Evolutionary conservation across 2,329 filamentous ascomycete genomes (phyloP).

Genomic region (Cordyceps sp.): DNA sequence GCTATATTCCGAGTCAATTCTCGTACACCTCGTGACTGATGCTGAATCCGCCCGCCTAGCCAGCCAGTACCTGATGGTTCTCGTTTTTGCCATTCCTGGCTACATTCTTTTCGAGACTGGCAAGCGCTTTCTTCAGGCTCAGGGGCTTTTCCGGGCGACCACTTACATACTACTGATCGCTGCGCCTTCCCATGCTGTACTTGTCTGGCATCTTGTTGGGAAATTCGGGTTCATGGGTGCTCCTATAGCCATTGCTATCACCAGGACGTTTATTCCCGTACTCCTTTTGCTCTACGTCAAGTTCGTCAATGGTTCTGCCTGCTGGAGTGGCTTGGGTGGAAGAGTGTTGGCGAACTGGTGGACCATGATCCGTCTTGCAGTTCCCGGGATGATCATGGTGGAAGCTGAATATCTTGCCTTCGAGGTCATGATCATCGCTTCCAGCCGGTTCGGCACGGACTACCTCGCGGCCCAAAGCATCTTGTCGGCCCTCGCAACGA

Average conservation of each 20-base stretch:
- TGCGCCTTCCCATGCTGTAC: constrained; percentile 54
- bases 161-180: constrained; percentile 59
- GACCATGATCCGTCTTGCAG: constrained; percentile 61
- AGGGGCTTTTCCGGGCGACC: constrained; percentile 59
- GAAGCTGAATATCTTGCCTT: constrained; percentile 83
- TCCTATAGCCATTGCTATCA: constrained; percentile 60
- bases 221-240: constrained; percentile 51
- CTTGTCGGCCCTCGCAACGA: constrained; percentile 55
- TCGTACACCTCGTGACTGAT: constrained; percentile 22
- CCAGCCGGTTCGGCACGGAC: constrained; percentile 58
- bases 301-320: constrained; percentile 53
- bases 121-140: constrained; percentile 65
- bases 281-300: constrained; percentile 58
- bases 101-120: constrained; percentile 58
- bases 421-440: constrained; percentile 66
- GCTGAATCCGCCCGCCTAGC: constrained; percentile 49
- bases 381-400: constrained; percentile 82
- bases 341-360: constrained; percentile 59
- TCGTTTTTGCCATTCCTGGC: constrained; percentile 54
- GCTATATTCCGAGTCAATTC: constrained; percentile 46
- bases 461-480: constrained; percentile 75
- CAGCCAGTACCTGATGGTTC: constrained; percentile 51
- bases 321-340: constrained; percentile 62
- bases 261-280: constrained; percentile 57
- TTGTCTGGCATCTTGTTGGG: constrained; percentile 66